Evolutionary conservation across 2,329 filamentous ascomycete species (phyloP), one percentile per base, ranked within the genome.

Genomic region (Cytospora paraplurivora): DNA sequence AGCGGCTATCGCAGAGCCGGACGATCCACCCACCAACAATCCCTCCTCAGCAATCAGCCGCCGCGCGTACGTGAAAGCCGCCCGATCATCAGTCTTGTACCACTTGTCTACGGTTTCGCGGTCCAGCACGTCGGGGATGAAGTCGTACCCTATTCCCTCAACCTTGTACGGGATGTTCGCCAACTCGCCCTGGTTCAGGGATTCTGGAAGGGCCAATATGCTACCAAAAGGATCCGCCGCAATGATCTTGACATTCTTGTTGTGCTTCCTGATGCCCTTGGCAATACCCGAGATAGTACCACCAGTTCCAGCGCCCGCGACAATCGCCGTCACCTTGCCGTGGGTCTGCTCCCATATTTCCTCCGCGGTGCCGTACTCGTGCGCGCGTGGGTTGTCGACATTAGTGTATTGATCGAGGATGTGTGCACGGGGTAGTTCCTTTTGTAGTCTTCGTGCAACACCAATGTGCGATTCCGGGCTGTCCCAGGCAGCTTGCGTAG

Each of bases 101-200:
- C 95, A 99, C 73, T 89, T 90, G 76, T 97, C 91, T 35, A 99
- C 91, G 6, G 85, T 76, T 34, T 88, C 77, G 72, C 89, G 92
- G 69, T 95, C 88, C 62, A 99, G 82, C 6, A 99, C 96, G 32
- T 98, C 92, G 7, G 96, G 95, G 65, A 99, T 90, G 76, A 99
- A 99, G 76, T 99, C 95, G 76, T 99, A 99, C 21, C 95, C 95
- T 71, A 99, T 99, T 51, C 95, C 95, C 79, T 99, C 95, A 0
- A 99, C 95, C 80, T 99, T 98, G 82, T 99, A 99, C 1, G 88
- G 82, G 76, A 92, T 88, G 72, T 97, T 94, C 66, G 85, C 84
- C 73, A 88, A 86, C 68, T 91, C 62, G 53, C 65, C 89, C 55
- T 91, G 82, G 76, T 99, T 99, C 69, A 99, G 80, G 7, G 76